These are phyloP conservation scores for Tuber brumale DNA, from an alignment of 495 filamentous ascomycete genomes.

Conservation along the genomic window DNA sequence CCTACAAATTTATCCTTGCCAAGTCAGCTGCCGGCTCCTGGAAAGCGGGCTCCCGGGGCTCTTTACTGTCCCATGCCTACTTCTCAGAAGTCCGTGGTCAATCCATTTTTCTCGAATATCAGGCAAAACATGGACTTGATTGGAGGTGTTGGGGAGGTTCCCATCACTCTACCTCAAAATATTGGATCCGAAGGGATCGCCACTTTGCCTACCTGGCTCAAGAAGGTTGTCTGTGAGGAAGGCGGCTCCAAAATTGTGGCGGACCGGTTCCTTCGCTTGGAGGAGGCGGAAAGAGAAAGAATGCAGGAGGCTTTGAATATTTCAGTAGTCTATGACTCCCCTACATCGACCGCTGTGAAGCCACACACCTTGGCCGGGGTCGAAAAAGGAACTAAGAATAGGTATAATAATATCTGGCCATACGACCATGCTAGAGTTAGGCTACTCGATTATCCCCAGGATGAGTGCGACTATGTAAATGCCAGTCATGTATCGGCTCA, in stretches of 20 bases:
- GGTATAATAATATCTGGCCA: constrained; percentile 96
- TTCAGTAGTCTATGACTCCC: constrained; percentile 41
- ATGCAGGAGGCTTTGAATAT: constrained; percentile 83
- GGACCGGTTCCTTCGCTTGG: constrained; percentile 74
- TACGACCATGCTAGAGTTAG: constrained; percentile 90
- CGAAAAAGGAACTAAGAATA: constrained; percentile 88
- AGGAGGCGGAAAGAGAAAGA: constrained; percentile 74
- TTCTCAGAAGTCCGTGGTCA: constrained; percentile 56
- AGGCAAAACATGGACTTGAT: constrained; percentile 94
- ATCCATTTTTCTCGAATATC: constrained; percentile 94
- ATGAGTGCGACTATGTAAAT: constrained; percentile 90
- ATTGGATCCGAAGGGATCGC: constrained; percentile 47
- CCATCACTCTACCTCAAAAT: constrained; percentile 60
- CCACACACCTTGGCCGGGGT: constrained; percentile 66
- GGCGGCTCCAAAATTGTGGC: constrained; percentile 76
- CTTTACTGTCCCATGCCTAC: constrained; percentile 65
- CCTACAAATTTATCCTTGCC: constrained; percentile 49
- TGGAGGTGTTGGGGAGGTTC: constrained; percentile 85
- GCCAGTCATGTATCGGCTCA: constrained; percentile 75
- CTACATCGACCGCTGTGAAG: constrained; percentile 31
- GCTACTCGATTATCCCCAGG: constrained; percentile 61
- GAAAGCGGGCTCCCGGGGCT: constrained; percentile 71
- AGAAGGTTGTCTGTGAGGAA: constrained; percentile 54
- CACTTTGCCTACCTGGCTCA: constrained; percentile 69
- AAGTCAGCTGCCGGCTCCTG: constrained; percentile 51